Evolutionary conservation across 1,139 yeast genomes (phyloP).

Genomic region (Nakaseomyces bracarensis): DNA sequence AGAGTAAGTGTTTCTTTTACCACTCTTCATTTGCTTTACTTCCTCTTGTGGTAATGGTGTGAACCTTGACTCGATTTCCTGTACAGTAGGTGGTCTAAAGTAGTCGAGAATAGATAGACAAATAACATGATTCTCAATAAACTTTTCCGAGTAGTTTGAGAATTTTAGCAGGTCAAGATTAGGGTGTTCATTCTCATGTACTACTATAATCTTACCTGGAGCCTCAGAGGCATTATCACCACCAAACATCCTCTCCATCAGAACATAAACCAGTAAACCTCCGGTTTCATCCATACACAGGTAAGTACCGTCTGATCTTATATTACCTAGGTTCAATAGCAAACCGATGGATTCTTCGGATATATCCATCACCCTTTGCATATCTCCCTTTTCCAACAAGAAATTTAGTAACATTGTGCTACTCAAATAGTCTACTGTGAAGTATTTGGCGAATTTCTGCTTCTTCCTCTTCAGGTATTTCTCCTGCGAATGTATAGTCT

Average conservation of each 20-base stretch:
- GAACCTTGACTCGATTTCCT: slow-evolving; percentile 42
- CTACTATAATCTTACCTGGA: slow-evolving; percentile 59
- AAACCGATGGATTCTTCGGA: slow-evolving; percentile 78
- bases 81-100: slow-evolving; percentile 55
- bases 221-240: slow-evolving; percentile 24
- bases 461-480: slow-evolving; percentile 87
- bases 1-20: slow-evolving; percentile 58
- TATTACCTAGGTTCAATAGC: slow-evolving; percentile 67
- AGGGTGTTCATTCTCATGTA: slow-evolving; percentile 91
- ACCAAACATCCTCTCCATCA: slow-evolving; percentile 86
- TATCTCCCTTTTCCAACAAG: slow-evolving; percentile 65
- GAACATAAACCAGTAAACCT: slow-evolving; percentile 71
- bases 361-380: slow-evolving; percentile 64
- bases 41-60: slow-evolving; percentile 45
- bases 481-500: slow-evolving; percentile 83
- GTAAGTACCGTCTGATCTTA: slow-evolving; percentile 83
- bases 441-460: slow-evolving; percentile 78
- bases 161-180: slow-evolving; percentile 64
- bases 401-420: slow-evolving; percentile 67
- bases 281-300: slow-evolving; percentile 87
- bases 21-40: slow-evolving; percentile 46
- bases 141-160: slow-evolving; percentile 51
- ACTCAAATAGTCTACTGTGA: slow-evolving; percentile 75
- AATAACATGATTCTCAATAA: slow-evolving; percentile 49
- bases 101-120: slow-evolving; percentile 74